phyloP scores from a whole-genome alignment of 495 filamentous ascomycete genomes.

The Hypoxylon fuscum region DNA sequence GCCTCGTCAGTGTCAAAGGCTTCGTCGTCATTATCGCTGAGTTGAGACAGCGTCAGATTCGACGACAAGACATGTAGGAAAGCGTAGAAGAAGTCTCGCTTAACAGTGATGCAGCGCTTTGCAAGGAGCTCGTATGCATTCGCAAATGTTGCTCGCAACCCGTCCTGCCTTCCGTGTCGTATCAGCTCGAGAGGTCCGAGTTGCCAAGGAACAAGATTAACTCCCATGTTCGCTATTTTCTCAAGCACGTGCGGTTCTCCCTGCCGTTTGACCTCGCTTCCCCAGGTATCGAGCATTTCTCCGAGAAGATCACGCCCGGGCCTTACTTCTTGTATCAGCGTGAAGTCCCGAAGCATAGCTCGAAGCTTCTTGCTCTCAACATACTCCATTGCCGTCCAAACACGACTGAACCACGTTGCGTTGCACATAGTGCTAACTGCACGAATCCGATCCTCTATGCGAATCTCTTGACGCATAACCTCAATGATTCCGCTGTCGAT shows the following conservation, averaged over 20 bases:
- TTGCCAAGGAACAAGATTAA: not conserved
- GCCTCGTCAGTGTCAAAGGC: too few relatives aligned
- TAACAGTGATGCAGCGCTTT: not conserved
- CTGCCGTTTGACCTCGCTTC: not conserved
- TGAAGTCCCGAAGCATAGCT: not conserved
- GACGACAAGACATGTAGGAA: not conserved
- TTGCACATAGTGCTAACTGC: not conserved
- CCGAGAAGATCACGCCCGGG: not conserved
- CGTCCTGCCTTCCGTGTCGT: not conserved
- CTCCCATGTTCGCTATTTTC: not conserved
- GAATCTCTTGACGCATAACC: not conserved
- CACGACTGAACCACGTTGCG: not conserved
- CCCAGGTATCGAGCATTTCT: not conserved
- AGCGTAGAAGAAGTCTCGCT: conserved; percentile 1
- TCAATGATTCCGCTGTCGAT: not conserved
- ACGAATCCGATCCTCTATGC: not conserved
- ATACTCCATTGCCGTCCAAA: not conserved
- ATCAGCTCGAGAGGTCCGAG: not conserved
- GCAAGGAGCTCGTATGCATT: not conserved
- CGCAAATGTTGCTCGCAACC: not conserved
- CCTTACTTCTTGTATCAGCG: not conserved
- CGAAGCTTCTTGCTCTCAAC: not conserved
- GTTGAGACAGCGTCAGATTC: not conserved
- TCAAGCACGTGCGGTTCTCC: not conserved
- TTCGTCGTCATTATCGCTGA: not conserved